Percentiles rank a stretch among this genome's conserved stretches.
These are phyloP conservation scores for Ambrosiella beaveri DNA, from an alignment of 2,329 filamentous ascomycete species.

Conservation along the genomic window DNA sequence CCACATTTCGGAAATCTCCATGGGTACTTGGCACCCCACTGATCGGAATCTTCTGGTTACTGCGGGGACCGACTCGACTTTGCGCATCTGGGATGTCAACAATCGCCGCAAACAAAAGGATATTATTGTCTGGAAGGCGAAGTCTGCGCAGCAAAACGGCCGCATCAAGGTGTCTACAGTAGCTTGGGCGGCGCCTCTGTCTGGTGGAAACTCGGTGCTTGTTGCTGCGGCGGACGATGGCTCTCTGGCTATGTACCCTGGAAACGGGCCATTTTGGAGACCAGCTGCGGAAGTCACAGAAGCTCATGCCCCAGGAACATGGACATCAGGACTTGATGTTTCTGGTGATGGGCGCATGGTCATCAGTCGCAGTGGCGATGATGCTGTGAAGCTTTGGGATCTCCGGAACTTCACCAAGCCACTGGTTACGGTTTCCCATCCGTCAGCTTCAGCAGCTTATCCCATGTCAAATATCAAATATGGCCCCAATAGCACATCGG, in stretches of 20 bases:
- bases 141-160: constrained; percentile 69
- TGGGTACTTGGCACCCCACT: constrained; percentile 77
- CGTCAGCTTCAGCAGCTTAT: constrained; percentile 69
- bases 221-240: constrained; percentile 77
- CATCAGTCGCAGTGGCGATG: constrained; percentile 77
- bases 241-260: constrained; percentile 78
- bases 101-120: constrained; percentile 79
- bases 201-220: constrained; percentile 64
- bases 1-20: constrained; percentile 80
- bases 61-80: constrained; percentile 82
- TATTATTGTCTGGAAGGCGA: constrained; percentile 90
- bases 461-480: constrained; percentile 79
- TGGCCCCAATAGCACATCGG: constrained; percentile 63
- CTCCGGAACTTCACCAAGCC: constrained; percentile 87
- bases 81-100: constrained; percentile 95
- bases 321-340: constrained; percentile 84
- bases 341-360: constrained; percentile 81
- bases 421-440: constrained; percentile 59
- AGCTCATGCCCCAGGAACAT: constrained; percentile 67
- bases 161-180: constrained; percentile 88
- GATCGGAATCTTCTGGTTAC: constrained; percentile 76
- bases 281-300: constrained; percentile 70
- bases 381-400: constrained; percentile 92
- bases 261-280: constrained; percentile 68
- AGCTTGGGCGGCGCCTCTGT: constrained; percentile 56